phyloP scores from a whole-genome alignment of 768 basidiomycete genomes.

The Auriculariales sp. region DNA sequence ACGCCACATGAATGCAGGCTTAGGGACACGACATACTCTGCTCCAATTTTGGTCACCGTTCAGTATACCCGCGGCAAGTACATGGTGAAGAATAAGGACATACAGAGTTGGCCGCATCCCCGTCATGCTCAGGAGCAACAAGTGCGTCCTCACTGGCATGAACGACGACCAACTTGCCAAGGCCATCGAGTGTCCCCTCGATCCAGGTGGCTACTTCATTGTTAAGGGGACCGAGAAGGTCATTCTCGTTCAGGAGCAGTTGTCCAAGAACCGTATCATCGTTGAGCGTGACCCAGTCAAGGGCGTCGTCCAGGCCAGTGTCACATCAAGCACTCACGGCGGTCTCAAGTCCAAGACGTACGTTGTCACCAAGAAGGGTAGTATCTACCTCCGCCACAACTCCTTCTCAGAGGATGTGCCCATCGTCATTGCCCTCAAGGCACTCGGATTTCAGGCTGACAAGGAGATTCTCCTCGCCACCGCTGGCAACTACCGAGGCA shows the following conservation, averaged over 20 bases:
- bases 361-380: slow-evolving; percentile 86
- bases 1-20: slow-evolving; percentile 96
- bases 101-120: slow-evolving; percentile 84
- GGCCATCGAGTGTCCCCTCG: slow-evolving; percentile 94
- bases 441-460: slow-evolving; percentile 90
- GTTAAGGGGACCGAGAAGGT: slow-evolving; percentile 99
- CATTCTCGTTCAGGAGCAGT: slow-evolving; percentile 96
- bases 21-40: slow-evolving; percentile 88
- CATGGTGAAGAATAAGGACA: slow-evolving; percentile 68
- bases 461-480: slow-evolving; percentile 93
- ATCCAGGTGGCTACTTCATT: slow-evolving; percentile 98
- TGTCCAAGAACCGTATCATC: slow-evolving; percentile 98
- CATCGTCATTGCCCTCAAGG: slow-evolving; percentile 90
- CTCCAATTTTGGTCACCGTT: slow-evolving; percentile 84
- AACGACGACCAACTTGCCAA: slow-evolving; percentile 72
- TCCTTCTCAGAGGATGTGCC: slow-evolving; percentile 95
- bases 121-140: slow-evolving; percentile 92
- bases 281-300: slow-evolving; percentile 89
- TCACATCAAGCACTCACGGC: slow-evolving; percentile 85
- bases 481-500: slow-evolving; percentile 77
- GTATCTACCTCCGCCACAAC: slow-evolving; percentile 94
- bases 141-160: slow-evolving; percentile 76
- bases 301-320: slow-evolving; percentile 83
- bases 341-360: slow-evolving; percentile 95
- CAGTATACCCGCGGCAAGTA: slow-evolving; percentile 88